Base-by-base conservation (phyloP, 768 basidiomycete genomes). In the Suillus fuscotomentosus region DNA sequence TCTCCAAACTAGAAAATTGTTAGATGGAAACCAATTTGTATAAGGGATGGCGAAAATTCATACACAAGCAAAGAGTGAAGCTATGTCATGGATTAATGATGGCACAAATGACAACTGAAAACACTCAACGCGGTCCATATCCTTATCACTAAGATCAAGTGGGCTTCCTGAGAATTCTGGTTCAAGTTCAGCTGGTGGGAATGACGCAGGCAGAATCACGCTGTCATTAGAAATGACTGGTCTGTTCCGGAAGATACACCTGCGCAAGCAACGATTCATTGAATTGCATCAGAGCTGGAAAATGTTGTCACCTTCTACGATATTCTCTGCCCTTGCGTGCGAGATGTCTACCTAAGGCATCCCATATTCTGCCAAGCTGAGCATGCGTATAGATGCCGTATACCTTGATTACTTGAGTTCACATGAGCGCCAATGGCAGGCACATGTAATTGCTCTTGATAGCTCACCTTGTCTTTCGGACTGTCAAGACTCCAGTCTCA, bases 11-110 rank as follows among this genome's bases (percentile, higher is more conserved):
- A 81, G 70, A 51, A 81, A 83, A 71, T 83, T 84, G 63, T 87
- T 51, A 84, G 71, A 11, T 74, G 17, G 39, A 20, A 42, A 20
- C 17, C 1, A 27, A 81, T 59, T 17, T 5, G 31, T 8, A 22
- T 22, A 6, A 0, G 60, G 24, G 10, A 31, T 53, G 27, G n/a
- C 31, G 11, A 60, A 34, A 55, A 38, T 27, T 14, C 85, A 62
- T 70, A 88, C 86, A 86, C 81, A n/a, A 88, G 78, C 31, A 88
- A 78, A 2, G 83, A 78, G 67, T 89, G 87, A 10, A 88, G 76
- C 86, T 88, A 54, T 42, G 45, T 13, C 42, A 38, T 39, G 10
- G 13, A 68, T 51, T 20, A 53, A 55, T 27, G 7, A n/a, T 27
- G 20, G 41, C 10, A 27, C 17, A 6, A 20, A 59, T 42, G 17